Base-by-base conservation (phyloP, 1,139 yeast genomes). In the Sugiyamaella neomexicana region DNA sequence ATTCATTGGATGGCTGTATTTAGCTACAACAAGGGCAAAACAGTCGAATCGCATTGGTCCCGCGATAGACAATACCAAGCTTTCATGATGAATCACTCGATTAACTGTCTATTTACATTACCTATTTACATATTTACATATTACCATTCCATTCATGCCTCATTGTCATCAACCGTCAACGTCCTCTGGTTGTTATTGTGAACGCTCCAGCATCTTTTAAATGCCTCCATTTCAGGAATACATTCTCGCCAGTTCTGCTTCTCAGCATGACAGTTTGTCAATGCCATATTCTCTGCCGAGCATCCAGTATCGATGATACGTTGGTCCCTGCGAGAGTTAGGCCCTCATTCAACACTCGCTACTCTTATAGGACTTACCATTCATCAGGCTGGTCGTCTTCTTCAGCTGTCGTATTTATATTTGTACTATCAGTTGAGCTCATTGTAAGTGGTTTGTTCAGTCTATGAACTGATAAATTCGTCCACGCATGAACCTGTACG, bases 161-260 rank as follows among this genome's bases (percentile, higher is more conserved):
- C 25, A 3, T 38, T 36, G 1, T 50, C 58, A 31, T 62, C 60
- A 49, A 57, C 46, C 10, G 66, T 64, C 12, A 55, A 50, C 12
- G 67, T 63, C 40, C 91, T 70, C 53, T 73, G 73, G 67, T 83
- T 76, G 65, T 86, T 86, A 56, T 78, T 75, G 66, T 82, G 77
- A 15, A 59, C 68, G 7, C 71, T 80, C 95, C 95, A 86, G 70
- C 95, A 86, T 62, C 79, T 75, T 51, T 80, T 76, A 65, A 86
- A 85, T 1, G 80, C 86, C 44, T 76, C 75, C 87, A 86, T 82
- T 74, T 85, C 89, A 37, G 72, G 69, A 1, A 78, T 62, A 63
- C 93, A 86, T 65, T 80, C 69, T 51, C 91, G 71, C 93, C 93
- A 86, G 65, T 86, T 91, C 29, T 83, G 83, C 2, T 79, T 82